A percentile compares a stretch with the other conserved stretches of the same genome.
Evolutionary conservation across 371 early-diverging fungal species (phyloP).

Genomic region (Saksenaea oblongispora): DNA sequence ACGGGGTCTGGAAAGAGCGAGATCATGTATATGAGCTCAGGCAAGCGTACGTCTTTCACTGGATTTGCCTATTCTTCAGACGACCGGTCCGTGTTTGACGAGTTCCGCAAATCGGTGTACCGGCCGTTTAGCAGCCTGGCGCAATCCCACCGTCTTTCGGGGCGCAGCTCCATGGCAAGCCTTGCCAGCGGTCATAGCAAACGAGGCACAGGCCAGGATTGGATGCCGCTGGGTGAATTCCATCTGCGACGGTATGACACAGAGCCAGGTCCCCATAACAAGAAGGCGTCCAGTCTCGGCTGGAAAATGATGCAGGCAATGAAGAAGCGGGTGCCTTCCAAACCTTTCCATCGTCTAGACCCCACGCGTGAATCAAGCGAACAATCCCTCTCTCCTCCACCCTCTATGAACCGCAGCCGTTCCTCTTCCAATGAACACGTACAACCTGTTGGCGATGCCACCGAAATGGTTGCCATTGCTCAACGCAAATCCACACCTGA

Average conservation of each 20-base stretch:
- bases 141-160: conserved; percentile 8
- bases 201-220: conserved; percentile 19
- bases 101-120: conserved; percentile 44
- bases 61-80: conserved; percentile 54
- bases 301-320: conserved; percentile 43
- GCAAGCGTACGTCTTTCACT: conserved; percentile 45
- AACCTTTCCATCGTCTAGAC: not conserved
- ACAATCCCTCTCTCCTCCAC: not conserved
- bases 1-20: conserved; percentile 32
- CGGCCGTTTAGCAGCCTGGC: conserved; percentile 12
- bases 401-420: not conserved
- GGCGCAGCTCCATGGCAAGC: conserved; percentile 15
- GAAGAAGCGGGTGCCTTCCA: conserved; percentile 21
- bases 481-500: not conserved
- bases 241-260: conserved; percentile 33
- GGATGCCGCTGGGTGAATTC: conserved; percentile 46
- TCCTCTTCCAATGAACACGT: not conserved
- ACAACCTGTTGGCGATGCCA: not conserved
- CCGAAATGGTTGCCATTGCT: not conserved
- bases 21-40: conserved; percentile 52
- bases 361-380: not conserved
- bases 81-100: conserved; percentile 46
- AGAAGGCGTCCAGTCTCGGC: conserved; percentile 20
- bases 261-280: conserved; percentile 19
- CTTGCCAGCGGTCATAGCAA: conserved; percentile 7